A percentile compares a stretch with the other conserved stretches of the same genome.
Evolutionary conservation across 2,329 filamentous ascomycete species (phyloP).

Genomic region (Hansfordia pulvinata): DNA sequence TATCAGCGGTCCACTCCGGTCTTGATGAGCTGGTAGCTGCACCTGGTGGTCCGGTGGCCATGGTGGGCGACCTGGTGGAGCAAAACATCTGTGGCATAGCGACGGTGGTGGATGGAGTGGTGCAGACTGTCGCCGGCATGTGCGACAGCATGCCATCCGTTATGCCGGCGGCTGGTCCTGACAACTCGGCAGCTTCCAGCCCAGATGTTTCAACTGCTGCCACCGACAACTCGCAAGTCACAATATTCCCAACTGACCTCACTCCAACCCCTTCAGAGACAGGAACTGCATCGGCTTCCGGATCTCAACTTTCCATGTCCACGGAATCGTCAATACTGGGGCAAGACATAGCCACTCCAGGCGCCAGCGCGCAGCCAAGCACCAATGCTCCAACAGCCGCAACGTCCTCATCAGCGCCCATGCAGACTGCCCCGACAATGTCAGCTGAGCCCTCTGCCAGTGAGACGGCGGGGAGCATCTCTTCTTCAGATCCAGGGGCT

Average conservation of each 20-base stretch:
- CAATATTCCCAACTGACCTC: background rate
- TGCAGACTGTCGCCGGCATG: constrained; percentile 10
- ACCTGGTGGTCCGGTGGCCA: constrained; percentile 7
- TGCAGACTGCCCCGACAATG: too few species aligned
- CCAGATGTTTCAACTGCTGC: background rate
- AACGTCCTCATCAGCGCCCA: too few species aligned
- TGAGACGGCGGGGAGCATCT: too few species aligned
- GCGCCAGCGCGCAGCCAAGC: too few species aligned
- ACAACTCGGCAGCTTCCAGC: constrained; percentile 2
- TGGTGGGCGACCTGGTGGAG: constrained; percentile 9
- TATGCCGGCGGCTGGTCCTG: constrained; percentile 2
- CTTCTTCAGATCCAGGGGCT: too few species aligned
- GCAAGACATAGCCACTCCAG: too few species aligned
- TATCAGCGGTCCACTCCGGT: constrained; percentile 6
- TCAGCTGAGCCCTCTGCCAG: too few species aligned
- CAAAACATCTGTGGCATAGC: constrained; percentile 10
- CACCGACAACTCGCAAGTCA: background rate
- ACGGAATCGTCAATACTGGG: background rate
- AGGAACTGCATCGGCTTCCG: background rate
- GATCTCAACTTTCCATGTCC: background rate
- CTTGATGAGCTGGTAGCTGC: constrained; percentile 9
- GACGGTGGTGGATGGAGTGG: constrained; percentile 10
- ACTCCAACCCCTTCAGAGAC: background rate
- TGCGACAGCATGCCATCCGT: constrained; percentile 11
- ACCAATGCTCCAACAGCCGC: too few species aligned